These are phyloP conservation scores for Eucalyptus rudis DNA, from an alignment of 345 rosid species.

Conservation along the genomic window DNA sequence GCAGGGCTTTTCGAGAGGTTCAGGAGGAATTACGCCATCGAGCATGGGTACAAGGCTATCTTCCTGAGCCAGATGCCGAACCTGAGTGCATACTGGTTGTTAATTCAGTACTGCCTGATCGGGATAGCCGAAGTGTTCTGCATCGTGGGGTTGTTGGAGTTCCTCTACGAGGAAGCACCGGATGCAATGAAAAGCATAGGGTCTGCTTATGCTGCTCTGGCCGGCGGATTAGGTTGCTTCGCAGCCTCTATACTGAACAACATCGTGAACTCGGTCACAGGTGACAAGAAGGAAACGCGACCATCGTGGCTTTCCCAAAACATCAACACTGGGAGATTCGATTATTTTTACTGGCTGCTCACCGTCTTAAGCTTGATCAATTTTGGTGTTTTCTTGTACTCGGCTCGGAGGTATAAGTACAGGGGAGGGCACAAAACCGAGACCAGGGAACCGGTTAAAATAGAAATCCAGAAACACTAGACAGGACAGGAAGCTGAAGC, in stretches of 20 bases:
- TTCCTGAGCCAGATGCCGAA: slow-evolving; percentile 56
- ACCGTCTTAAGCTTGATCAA: slow-evolving; percentile 50
- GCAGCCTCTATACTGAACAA: slow-evolving; percentile 65
- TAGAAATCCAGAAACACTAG: not conserved
- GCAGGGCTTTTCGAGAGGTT: slow-evolving; percentile 69
- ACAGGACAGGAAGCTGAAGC: not conserved
- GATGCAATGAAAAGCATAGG: slow-evolving; percentile 97
- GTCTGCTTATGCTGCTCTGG: slow-evolving; percentile 83
- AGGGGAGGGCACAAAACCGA: slow-evolving; percentile 22
- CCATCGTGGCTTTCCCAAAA: slow-evolving; percentile 81
- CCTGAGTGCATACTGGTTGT: slow-evolving; percentile 72
- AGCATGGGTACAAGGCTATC: slow-evolving; percentile 36
- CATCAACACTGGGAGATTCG: slow-evolving; percentile 68
- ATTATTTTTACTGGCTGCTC: slow-evolving; percentile 75
- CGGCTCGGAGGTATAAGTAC: slow-evolving; percentile 54
- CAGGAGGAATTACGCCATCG: slow-evolving; percentile 57
- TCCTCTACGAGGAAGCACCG: slow-evolving; percentile 86
- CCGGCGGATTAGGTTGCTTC: slow-evolving; percentile 85
- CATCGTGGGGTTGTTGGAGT: slow-evolving; percentile 70
- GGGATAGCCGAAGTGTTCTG: slow-evolving; percentile 89
- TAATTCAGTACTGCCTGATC: slow-evolving; percentile 76
- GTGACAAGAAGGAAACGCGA: slow-evolving; percentile 9
- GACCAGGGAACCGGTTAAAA: not conserved
- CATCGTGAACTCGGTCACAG: slow-evolving; percentile 57
- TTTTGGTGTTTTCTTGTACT: slow-evolving; percentile 51